Base-by-base conservation (phyloP, 768 basidiomycete genomes). In the Suillus brevipes region DNA sequence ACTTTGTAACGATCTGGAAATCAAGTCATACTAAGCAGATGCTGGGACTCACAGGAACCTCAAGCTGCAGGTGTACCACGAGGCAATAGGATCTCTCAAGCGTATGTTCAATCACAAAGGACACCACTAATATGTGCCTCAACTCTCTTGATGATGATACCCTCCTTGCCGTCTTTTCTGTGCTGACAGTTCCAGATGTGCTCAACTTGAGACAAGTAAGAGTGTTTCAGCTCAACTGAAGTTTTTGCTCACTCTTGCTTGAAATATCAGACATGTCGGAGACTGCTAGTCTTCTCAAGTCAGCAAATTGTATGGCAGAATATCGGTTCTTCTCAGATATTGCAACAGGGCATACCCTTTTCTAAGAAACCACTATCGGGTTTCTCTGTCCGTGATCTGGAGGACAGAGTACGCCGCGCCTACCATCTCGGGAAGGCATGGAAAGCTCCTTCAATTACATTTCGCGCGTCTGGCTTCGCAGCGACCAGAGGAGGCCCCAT, bases 281-380 rank as follows among this genome's bases (percentile, higher is more conserved):
- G 79, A n/a, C 69, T 89, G 37, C 70, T 72, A 45, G 62, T 69
- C 12, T 65, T 87, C n/a, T 83, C 85, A 1, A 73, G 71, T 7
- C 76, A 84, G 31, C 84, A 82, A 55, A 79, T 83, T 63, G 81
- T 89, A 14, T 90, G 89, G 89, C 79, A 78, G 18, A 82, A 82
- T 52, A 83, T 82, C 20, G 85, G 82, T 68, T 69, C 67, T 20
- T 72, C 64, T 56, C 78, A 84, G 53, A 79, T 89, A 58, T 71
- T 86, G 3, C 63, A 69, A 8, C 73, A 73, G 28, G 82, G 83
- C 0, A 83, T 82, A 63, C 88, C 89, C 0, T 89, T 88, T 66
- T 80, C 84, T 1, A 68, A 72, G 7, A 64, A 69, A 23, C 64
- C 77, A 5, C 62, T 84, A n/a, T 72, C 75, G 12, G 69, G 72